Percentiles rank a stretch among this genome's conserved stretches.
These are phyloP conservation scores for Coemansia sp. DNA, from an alignment of 192 early-diverging fungal genomes.

Conservation along the genomic window DNA sequence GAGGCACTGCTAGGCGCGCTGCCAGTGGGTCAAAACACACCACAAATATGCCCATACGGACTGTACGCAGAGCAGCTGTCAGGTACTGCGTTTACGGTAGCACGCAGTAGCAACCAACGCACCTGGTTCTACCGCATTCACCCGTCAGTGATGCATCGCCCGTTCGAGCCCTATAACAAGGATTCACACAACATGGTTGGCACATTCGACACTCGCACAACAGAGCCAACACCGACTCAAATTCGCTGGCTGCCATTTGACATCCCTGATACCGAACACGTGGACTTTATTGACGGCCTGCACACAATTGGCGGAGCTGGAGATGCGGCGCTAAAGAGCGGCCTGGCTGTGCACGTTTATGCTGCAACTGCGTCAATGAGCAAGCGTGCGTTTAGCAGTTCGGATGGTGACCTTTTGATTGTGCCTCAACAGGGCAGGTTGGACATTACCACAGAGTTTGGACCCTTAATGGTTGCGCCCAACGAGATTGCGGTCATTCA, in stretches of 20 bases:
- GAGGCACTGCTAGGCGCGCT: constrained; percentile 82
- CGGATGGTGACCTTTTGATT: constrained; percentile 90
- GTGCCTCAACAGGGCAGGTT: constrained; percentile 92
- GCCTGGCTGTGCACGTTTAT: constrained; percentile 86
- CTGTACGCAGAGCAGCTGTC: constrained; percentile 95
- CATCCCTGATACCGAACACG: constrained; percentile 33
- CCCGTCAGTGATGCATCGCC: constrained; percentile 82
- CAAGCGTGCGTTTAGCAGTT: constrained; percentile 75
- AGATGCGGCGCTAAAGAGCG: constrained; percentile 70
- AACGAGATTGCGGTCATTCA: constrained; percentile 94
- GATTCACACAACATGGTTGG: constrained; percentile 53
- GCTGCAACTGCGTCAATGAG: constrained; percentile 76
- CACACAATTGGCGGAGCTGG: constrained; percentile 85
- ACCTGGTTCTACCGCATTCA: constrained; percentile 96
- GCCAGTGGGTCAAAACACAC: constrained; percentile 88
- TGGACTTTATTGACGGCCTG: constrained; percentile 84
- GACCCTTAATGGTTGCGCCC: constrained; percentile 74
- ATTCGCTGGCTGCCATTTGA: constrained; percentile 93
- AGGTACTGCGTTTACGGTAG: constrained; percentile 87
- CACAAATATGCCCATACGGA: constrained; percentile 84
- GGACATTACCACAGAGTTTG: constrained; percentile 89
- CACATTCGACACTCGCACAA: constrained; percentile 59
- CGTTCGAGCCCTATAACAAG: constrained; percentile 55
- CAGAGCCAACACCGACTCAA: constrained; percentile 78
- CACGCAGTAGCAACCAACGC: constrained; percentile 74